phyloP scores from a whole-genome alignment of 371 early-diverging fungal species.

The Haplosporangium sp. region DNA sequence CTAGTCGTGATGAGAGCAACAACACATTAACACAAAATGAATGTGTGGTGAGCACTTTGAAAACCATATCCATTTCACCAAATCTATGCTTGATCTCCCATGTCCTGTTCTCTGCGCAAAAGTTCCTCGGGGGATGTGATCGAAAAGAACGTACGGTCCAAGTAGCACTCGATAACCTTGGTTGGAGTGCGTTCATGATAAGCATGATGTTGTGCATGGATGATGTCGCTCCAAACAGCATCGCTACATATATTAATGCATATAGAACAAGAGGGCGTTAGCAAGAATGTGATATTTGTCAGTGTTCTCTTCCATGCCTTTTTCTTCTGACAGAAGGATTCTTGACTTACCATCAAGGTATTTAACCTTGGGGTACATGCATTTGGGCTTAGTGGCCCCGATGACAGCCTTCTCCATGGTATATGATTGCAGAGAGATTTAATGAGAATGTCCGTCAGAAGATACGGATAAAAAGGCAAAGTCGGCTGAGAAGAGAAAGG shows the following conservation, averaged over 20 bases:
- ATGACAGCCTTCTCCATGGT: slow-evolving; percentile 80
- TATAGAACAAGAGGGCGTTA: too few relatives aligned
- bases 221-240: slow-evolving; percentile 57
- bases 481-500: too few relatives aligned
- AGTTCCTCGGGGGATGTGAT: too few relatives aligned
- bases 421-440: too few relatives aligned
- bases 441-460: too few relatives aligned
- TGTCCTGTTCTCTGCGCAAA: too few relatives aligned
- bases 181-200: slow-evolving; percentile 33
- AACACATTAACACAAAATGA: neutral
- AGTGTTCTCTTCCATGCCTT: neutral
- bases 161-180: slow-evolving; percentile 29
- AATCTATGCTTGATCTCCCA: neutral
- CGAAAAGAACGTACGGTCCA: slow-evolving; percentile 29
- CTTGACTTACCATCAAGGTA: slow-evolving; percentile 80
- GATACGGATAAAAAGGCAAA: too few relatives aligned
- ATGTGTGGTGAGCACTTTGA: neutral
- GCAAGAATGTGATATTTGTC: neutral
- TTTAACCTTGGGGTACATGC: slow-evolving; percentile 85
- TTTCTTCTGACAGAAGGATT: neutral
- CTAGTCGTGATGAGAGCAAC: slow-evolving; percentile 57
- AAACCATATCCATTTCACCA: neutral
- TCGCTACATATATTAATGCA: slow-evolving; percentile 60
- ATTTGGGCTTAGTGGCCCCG: slow-evolving; percentile 83
- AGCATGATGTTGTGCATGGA: slow-evolving; percentile 68